Percentiles rank a stretch among this genome's conserved stretches.
phyloP scores from a whole-genome alignment of 2,329 filamentous ascomycete species.

The Trichothecium roseum region DNA sequence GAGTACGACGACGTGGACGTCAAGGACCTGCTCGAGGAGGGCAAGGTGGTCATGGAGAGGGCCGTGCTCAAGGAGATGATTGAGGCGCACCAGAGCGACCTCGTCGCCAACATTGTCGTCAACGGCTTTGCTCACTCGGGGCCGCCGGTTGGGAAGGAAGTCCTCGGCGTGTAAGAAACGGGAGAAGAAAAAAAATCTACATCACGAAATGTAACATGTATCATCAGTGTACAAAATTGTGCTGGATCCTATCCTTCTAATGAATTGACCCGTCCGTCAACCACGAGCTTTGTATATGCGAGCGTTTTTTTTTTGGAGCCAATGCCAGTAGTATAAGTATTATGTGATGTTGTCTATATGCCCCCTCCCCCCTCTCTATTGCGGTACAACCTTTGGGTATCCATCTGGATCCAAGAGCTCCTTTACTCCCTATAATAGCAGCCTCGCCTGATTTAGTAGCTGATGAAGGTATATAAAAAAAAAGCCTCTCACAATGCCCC shows the following conservation, averaged over 20 bases:
- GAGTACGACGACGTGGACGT: slow-evolving; percentile 78
- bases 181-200: not conserved
- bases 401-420: slow-evolving; percentile 5
- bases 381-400: too few species aligned
- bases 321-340: not conserved
- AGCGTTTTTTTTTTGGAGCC: too few species aligned
- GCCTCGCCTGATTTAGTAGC: not conserved
- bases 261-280: too few species aligned
- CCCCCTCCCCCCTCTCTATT: too few species aligned
- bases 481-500: slow-evolving; percentile 58
- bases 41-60: slow-evolving; percentile 79
- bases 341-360: too few species aligned
- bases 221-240: slow-evolving; percentile 17
- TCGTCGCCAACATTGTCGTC: slow-evolving; percentile 37
- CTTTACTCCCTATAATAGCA: too few species aligned
- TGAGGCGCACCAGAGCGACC: slow-evolving; percentile 58
- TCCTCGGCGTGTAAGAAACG: slow-evolving; percentile 14
- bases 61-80: slow-evolving; percentile 68
- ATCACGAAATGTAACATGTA: slow-evolving; percentile 12
- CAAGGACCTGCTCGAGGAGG: slow-evolving; percentile 82
- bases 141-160: slow-evolving; percentile 26
- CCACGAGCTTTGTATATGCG: too few species aligned
- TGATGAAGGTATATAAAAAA: not conserved
- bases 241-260: too few species aligned
- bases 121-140: slow-evolving; percentile 25